Evolutionary conservation across 2,329 filamentous ascomycete species (phyloP).

Genomic region (Xylariaceae sp.): DNA sequence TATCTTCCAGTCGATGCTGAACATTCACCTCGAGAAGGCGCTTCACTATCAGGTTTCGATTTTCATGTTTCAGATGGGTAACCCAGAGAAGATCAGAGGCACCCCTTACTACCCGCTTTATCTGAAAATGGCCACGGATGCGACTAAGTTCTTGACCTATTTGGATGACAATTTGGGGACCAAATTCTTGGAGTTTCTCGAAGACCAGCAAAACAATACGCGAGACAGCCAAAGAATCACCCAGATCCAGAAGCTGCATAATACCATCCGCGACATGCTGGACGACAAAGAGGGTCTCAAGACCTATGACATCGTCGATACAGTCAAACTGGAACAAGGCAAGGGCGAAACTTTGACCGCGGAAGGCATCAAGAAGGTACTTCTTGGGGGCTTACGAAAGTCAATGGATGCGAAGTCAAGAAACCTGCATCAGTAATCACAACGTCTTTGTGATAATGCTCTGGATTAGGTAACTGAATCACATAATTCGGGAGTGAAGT

Average conservation of each 20-base stretch:
- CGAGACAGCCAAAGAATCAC: background rate
- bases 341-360: background rate
- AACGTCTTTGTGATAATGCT: too few species aligned
- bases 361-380: background rate
- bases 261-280: background rate
- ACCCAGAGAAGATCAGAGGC: background rate
- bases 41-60: background rate
- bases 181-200: background rate
- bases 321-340: background rate
- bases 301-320: background rate
- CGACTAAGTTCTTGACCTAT: background rate
- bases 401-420: background rate
- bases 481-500: too few species aligned
- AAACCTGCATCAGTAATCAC: background rate
- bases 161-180: background rate
- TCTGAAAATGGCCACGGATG: background rate
- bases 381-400: background rate
- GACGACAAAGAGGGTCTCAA: background rate
- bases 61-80: background rate
- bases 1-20: background rate
- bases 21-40: background rate
- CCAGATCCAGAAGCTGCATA: background rate
- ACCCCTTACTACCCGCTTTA: background rate
- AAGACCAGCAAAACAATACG: background rate
- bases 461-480: too few species aligned